Percentiles rank a stretch among this genome's conserved stretches.
Conservation (phyloP, 148 eudicot species). For the Chenopodium formosanum region DNA sequence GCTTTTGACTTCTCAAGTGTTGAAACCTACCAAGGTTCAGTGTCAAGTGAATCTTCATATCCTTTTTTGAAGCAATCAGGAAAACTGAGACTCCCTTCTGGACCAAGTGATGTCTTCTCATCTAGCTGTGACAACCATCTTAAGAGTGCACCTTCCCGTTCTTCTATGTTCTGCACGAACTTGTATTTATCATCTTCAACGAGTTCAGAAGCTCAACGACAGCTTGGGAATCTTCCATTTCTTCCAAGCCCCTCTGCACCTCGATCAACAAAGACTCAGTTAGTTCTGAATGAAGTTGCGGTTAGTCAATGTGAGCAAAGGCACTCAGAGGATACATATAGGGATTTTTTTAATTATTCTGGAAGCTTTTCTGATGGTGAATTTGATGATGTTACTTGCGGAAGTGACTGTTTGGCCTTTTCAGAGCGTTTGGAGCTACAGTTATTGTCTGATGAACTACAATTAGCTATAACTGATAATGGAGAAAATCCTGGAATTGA, state of each 20-base stretch:
- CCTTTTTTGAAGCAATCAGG: slow-evolving; percentile 22
- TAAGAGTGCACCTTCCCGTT: slow-evolving; percentile 29
- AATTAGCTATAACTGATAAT: slow-evolving; percentile 37
- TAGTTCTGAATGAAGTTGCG: slow-evolving; percentile 23
- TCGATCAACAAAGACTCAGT: slow-evolving; percentile 20
- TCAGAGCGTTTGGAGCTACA: slow-evolving; percentile 46
- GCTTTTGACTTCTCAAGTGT: slow-evolving; percentile 9
- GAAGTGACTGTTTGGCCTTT: slow-evolving; percentile 31
- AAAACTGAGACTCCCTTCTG: slow-evolving; percentile 19
- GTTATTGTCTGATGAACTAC: slow-evolving; percentile 41
- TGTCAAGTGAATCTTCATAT: slow-evolving; percentile 24
- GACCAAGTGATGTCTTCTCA: slow-evolving; percentile 17
- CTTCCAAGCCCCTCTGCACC: slow-evolving; percentile 36
- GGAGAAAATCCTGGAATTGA: slow-evolving; percentile 43
- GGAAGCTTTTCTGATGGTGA: slow-evolving; percentile 34
- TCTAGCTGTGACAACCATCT: slow-evolving; percentile 24
- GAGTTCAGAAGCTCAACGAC: slow-evolving; percentile 33
- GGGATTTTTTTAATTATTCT: slow-evolving; percentile 33
- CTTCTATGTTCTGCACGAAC: slow-evolving; percentile 44
- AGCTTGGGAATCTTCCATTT: slow-evolving; percentile 39
- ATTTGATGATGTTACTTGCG: slow-evolving; percentile 32
- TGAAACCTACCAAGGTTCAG: slow-evolving; percentile 23
- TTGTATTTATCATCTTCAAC: slow-evolving; percentile 45
- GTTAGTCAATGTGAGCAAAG: slow-evolving; percentile 20
- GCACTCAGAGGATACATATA: slow-evolving; percentile 25